These are phyloP conservation scores for Yarrowia osloensis DNA, from an alignment of 805 yeast species.

Conservation along the genomic window DNA sequence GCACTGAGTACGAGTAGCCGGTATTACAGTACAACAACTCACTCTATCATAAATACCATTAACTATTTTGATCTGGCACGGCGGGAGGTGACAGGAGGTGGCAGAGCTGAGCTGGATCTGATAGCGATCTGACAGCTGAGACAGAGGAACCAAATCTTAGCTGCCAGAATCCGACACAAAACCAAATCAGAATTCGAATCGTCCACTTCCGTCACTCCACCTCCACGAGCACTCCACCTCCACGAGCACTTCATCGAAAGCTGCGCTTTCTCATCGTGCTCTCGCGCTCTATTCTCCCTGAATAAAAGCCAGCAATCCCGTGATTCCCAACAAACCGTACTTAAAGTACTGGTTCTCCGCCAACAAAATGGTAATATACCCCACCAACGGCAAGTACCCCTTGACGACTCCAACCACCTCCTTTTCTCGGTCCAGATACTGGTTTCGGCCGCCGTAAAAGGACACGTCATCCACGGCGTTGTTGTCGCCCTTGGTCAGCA, in stretches of 20 bases:
- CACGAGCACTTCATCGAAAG: neutral
- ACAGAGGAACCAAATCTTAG: no score
- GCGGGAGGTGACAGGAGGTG: no score
- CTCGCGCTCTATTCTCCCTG: conserved; percentile 49
- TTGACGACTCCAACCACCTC: conserved; percentile 87
- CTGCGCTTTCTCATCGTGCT: neutral
- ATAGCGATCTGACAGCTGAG: no score
- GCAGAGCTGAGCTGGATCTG: no score
- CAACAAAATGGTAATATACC: conserved; percentile 86
- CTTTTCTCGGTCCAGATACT: conserved; percentile 69
- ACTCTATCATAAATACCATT: conserved; percentile 3
- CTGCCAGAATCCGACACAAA: no score
- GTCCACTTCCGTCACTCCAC: no score
- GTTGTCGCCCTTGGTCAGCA: conserved; percentile 95
- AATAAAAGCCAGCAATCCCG: conserved; percentile 70
- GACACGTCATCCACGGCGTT: conserved; percentile 89
- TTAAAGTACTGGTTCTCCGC: conserved; percentile 87
- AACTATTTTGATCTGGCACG: neutral
- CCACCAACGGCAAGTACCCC: conserved; percentile 85
- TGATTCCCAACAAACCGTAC: conserved; percentile 69
- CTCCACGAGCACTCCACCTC: no score
- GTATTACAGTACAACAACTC: no score
- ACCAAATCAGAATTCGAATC: no score
- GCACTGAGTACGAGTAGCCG: no score
- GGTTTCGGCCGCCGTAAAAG: conserved; percentile 73